Base-by-base conservation (phyloP, 2,329 filamentous ascomycete genomes). In the Epichloe amarillans region DNA sequence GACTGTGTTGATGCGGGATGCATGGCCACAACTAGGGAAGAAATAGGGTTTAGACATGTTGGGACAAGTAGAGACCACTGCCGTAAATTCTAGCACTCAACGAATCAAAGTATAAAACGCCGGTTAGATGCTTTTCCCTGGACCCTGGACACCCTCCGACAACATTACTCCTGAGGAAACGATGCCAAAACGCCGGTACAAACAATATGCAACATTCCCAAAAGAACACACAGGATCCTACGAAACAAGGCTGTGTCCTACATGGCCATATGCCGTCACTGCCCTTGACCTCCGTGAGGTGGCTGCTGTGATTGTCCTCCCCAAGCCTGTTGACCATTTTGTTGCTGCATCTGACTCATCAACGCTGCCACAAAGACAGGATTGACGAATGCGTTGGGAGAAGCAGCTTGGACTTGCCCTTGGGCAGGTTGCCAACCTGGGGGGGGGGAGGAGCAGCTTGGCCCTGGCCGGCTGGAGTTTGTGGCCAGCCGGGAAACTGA, bases 331-430 rank as follows among this genome's bases (percentile, higher is more conserved):
- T 47, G 46, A 1, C 61, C 60, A 21, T 60, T 60, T 44, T 66
- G 62, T 46, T 61, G 60, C 55, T 70, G 68, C 61, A 71, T 69
- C 52, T 73, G 71, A 39, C 61, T 67, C 64, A 75, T 70, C 37
- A 74, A 54, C 4, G 70, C 72, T 40, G 74, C 72, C 52, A 82
- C 70, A 60, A 83, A 75, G 1, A 75, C 72, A 3, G 79, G 79
- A 55, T 80, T 82, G 53, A 80, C 72, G 56, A 77, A 77, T 10
- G 73, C 67, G 7, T 54, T 72, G 46, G 67, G 44, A 63, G 62
- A 37, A 15, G 69, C 60, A 40, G 67, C 55, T 43, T 57, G 55
- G 37, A 53, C 58, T 52, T 64, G 64, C 17, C 47, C 46, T 40
- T 46, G 52, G 42, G 10, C 44, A 7, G 49, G 48, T 17, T 17